phyloP scores from a whole-genome alignment of 2,329 filamentous ascomycete species.

The Cercospora janseana region DNA sequence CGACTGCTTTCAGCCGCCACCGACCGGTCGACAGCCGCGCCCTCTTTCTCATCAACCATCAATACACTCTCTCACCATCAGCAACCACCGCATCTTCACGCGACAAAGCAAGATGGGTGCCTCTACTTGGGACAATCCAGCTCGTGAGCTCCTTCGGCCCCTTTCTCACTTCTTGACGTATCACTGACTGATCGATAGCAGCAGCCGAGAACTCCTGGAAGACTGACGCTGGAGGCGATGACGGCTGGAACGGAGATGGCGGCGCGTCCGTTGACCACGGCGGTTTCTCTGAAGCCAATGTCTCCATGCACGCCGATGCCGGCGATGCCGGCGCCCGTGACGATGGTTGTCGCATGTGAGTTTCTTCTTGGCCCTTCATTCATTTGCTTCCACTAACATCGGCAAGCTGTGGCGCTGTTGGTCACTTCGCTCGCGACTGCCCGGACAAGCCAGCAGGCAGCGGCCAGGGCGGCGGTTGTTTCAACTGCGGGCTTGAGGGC shows the following conservation, averaged over 20 bases:
- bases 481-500: constrained; percentile 54
- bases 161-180: neutral
- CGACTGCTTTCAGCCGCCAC: constrained; percentile 1
- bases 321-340: constrained; percentile 22
- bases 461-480: constrained; percentile 51
- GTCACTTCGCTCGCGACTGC: constrained; percentile 52
- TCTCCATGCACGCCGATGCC: constrained; percentile 34
- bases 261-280: constrained; percentile 8
- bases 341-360: constrained; percentile 46
- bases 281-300: constrained; percentile 29
- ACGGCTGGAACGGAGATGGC: constrained; percentile 19
- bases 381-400: constrained; percentile 30
- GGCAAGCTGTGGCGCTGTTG: constrained; percentile 43
- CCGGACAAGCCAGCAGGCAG: constrained; percentile 40
- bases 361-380: constrained; percentile 10
- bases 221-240: constrained; percentile 20
- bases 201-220: constrained; percentile 27
- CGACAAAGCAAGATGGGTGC: constrained; percentile 19
- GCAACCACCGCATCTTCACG: neutral
- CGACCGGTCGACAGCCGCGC: neutral
- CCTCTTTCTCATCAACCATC: neutral
- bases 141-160: constrained; percentile 21
- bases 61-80: constrained; percentile 3
- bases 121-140: constrained; percentile 29
- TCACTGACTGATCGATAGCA: constrained; percentile 12